Base-by-base conservation (phyloP, 257 asterid genomes). In the Plectranthus barbatus region DNA sequence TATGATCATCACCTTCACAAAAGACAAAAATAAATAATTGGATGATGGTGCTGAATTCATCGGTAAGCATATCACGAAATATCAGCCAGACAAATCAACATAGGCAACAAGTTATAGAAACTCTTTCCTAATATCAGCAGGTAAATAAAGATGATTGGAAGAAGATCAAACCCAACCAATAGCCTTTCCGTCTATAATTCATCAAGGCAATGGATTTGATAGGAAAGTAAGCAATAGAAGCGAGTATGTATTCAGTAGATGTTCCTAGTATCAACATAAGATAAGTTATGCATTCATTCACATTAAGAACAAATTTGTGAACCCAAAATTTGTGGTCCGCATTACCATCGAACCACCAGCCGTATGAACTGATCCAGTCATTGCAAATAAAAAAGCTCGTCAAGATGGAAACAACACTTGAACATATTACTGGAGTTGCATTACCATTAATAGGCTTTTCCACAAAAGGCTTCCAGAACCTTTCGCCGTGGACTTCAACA, bases 381-480 rank as follows among this genome's bases (percentile, higher is more conserved):
- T 50, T 55, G 50, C 47, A 41, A 41, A 29, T 13, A 40, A 31
- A 59, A 62, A 31, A 50, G 60, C 52, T 62, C 62, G 33, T 17
- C 18, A n/a, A 31, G 55, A 50, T 24, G 21, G 57, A 62, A 65
- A n/a, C 41, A 20, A 15, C 9, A 24, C 4, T 7, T 19, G 9
- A 20, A 24, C 45, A 58, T 61, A 24, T 37, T 44, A 44, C 13
- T 39, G 66, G 9, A 57, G 18, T 18, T 15, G 60, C 51, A 74
- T 57, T 84, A 90, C 99, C 97, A 74, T 89, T 71, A 69, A 92
- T 79, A 44, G 99, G 99, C 76, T 92, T 92, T 88, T 92, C 99
- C 66, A 92, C 99, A 74, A 92, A 89, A 37, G 99, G 99, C 67
- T 92, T 92, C 91, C 93, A 88, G 74, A 92, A 92, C 20, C 93